These are phyloP conservation scores for Xerocomus subilludens DNA, from an alignment of 1,284 basidiomycete species.

Conservation along the genomic window DNA sequence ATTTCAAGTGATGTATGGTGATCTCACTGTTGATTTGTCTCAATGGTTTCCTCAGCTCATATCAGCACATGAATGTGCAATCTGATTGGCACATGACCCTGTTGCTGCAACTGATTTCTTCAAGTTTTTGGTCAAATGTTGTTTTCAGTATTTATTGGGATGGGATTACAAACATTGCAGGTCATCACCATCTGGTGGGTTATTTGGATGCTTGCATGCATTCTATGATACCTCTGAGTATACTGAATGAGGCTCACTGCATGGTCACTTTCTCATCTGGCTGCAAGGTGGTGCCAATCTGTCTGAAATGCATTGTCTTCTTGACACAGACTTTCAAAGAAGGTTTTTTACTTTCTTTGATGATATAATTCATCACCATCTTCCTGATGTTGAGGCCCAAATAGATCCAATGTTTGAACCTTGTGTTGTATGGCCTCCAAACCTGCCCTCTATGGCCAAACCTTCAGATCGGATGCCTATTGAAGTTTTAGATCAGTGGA, in stretches of 20 bases:
- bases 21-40: conserved; percentile 14
- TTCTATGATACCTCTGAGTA: conserved; percentile 35
- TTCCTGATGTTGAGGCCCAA: conserved; percentile 23
- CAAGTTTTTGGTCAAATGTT: conserved; percentile 22
- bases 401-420: conserved; percentile 27
- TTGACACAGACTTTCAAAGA: conserved; percentile 4
- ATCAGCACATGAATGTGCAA: background rate
- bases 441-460: conserved; percentile 4
- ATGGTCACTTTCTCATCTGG: conserved; percentile 37
- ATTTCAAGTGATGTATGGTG: conserved; percentile 36
- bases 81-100: conserved; percentile 21
- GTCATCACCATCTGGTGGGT: conserved; percentile 1
- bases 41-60: conserved; percentile 17
- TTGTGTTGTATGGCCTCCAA: conserved; percentile 6
- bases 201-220: conserved; percentile 23
- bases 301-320: conserved; percentile 17
- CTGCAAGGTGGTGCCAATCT: conserved; percentile 21
- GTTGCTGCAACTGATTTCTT: conserved; percentile 27
- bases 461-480: conserved; percentile 14
- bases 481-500: background rate
- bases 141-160: conserved; percentile 26
- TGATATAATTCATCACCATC: conserved; percentile 29
- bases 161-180: conserved; percentile 15
- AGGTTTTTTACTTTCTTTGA: conserved; percentile 35
- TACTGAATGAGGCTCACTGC: conserved; percentile 29